Percentiles rank a stretch among this genome's conserved stretches.
These are phyloP conservation scores for Arthrinium puccinioides DNA, from an alignment of 2,329 filamentous ascomycete species.

Conservation along the genomic window DNA sequence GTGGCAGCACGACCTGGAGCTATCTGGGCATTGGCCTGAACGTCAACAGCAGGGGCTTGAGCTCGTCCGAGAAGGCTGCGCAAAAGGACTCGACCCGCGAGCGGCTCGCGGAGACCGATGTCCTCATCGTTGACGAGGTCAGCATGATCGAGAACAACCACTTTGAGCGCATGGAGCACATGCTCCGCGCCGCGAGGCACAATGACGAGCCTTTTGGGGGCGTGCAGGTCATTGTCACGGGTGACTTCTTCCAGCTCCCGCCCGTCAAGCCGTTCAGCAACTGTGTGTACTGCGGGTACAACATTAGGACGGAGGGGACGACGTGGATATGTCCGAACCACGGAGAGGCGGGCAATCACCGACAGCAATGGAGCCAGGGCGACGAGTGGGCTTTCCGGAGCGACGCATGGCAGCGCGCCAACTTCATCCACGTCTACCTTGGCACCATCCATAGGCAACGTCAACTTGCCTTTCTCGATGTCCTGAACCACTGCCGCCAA, in stretches of 20 bases:
- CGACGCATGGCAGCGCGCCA: conserved; percentile 43
- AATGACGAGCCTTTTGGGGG: conserved; percentile 29
- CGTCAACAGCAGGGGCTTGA: conserved; percentile 32
- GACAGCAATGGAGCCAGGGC: conserved; percentile 27
- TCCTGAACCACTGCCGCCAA: too few relatives aligned
- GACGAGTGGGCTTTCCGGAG: conserved; percentile 58
- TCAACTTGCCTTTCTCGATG: too few relatives aligned
- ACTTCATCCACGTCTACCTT: too few relatives aligned
- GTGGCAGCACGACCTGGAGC: conserved; percentile 47
- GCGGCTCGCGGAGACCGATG: conserved; percentile 36
- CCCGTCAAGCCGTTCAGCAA: conserved; percentile 49
- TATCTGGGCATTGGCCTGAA: conserved; percentile 50
- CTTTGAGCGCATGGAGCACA: conserved; percentile 41
- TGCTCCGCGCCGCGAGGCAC: conserved; percentile 32
- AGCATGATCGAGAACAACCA: conserved; percentile 54
- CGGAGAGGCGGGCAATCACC: conserved; percentile 23
- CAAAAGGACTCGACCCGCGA: conserved; percentile 3
- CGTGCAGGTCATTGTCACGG: conserved; percentile 47
- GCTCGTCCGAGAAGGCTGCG: conserved; percentile 6
- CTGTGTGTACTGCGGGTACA: conserved; percentile 37
- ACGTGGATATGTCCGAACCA: conserved; percentile 15
- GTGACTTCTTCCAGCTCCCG: conserved; percentile 54
- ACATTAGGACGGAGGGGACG: conserved; percentile 13
- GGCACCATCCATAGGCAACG: too few relatives aligned
- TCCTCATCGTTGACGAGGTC: conserved; percentile 60